A percentile compares a stretch with the other conserved stretches of the same genome.
Conservation (phyloP, 495 filamentous ascomycete species). For the Trichodelitschia bisporula region DNA sequence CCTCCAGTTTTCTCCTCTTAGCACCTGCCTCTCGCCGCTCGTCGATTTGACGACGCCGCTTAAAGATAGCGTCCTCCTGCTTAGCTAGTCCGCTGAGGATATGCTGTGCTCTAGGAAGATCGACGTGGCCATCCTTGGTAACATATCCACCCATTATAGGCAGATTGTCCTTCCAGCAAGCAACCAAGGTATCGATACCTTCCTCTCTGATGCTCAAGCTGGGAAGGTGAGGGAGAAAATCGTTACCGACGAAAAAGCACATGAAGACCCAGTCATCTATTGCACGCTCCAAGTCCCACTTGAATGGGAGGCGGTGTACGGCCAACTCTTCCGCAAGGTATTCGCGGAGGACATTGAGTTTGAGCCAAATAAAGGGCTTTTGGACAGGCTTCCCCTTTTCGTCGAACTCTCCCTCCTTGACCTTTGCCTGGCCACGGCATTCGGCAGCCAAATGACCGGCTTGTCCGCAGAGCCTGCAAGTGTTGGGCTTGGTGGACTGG, state of each 20-base stretch:
- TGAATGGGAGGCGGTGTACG: slow-evolving; percentile 53
- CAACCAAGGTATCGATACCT: slow-evolving; percentile 85
- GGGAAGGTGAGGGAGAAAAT: slow-evolving; percentile 91
- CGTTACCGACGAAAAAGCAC: slow-evolving; percentile 99
- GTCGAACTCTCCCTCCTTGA: slow-evolving; percentile 64
- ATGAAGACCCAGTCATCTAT: slow-evolving; percentile 99
- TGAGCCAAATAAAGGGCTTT: slow-evolving; percentile 97
- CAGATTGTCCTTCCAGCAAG: slow-evolving; percentile 88
- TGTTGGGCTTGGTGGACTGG: slow-evolving; percentile 55
- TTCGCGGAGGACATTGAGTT: slow-evolving; percentile 75
- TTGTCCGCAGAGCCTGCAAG: slow-evolving; percentile 74
- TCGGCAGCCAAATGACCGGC: slow-evolving; percentile 65
- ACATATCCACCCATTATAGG: slow-evolving; percentile 83
- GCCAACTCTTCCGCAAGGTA: slow-evolving; percentile 79
- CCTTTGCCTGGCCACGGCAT: slow-evolving; percentile 60
- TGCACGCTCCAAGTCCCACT: slow-evolving; percentile 80
- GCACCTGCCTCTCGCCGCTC: slow-evolving; percentile 53
- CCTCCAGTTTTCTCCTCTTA: slow-evolving; percentile 50
- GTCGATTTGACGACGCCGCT: slow-evolving; percentile 54
- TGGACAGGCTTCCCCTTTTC: slow-evolving; percentile 48
- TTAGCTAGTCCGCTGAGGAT: slow-evolving; percentile 78
- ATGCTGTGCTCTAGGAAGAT: slow-evolving; percentile 63
- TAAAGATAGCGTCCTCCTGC: slow-evolving; percentile 89
- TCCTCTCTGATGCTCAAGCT: slow-evolving; percentile 92
- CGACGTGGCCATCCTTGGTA: slow-evolving; percentile 80